Base-by-base conservation (phyloP, 2,329 filamentous ascomycete species). In the Pseudogymnoascus sp. region DNA sequence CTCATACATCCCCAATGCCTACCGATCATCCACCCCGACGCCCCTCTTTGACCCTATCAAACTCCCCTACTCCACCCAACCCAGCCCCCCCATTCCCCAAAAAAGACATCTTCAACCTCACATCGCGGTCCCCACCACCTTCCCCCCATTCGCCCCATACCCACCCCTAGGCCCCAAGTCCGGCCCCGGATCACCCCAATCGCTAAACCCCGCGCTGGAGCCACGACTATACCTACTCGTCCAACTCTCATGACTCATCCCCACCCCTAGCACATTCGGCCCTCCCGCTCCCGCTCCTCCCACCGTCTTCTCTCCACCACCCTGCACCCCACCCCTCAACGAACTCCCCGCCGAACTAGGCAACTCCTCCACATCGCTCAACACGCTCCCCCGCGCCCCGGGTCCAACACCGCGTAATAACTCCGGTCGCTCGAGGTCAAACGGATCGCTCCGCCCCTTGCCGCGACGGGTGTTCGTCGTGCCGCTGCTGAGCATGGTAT, bases 391-490 rank as follows among this genome's bases (percentile, higher is more conserved):
- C 38, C 38, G 19, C n/a, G 17, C 9, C 17, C 38, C 38, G 1
- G 17, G 15, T 3, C 37, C 17, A 5, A 19, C 38, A 19, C 38
- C 38, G 23, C 62, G 65, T 70, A 79, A 74, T 6, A 82, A 73
- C 68, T 83, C 77, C 35, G 82, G 77, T 46, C 77, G 73, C 70
- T 88, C 85, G n/a, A 88, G 77, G 67, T 88, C 85, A 69, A 88
- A 88, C 1, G 84, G 85, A 67, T 88, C 84, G 1, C 84, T 86
- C 50, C 84, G 82, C 71, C 85, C 84, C 69, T 83, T 84, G 68
- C 81, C 81, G 63, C 81, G 79, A 15, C 77, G 74, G 5, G 75
- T 78, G 50, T 77, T 77, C 50, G 80, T 77, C 0, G 70, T 70
- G 60, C 68, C 68, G 37, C 69, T 67, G 1, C 76, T 77, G 68